Evolutionary conservation across 2,329 filamentous ascomycete genomes (phyloP).

Genomic region (Fusarium nurragi): DNA sequence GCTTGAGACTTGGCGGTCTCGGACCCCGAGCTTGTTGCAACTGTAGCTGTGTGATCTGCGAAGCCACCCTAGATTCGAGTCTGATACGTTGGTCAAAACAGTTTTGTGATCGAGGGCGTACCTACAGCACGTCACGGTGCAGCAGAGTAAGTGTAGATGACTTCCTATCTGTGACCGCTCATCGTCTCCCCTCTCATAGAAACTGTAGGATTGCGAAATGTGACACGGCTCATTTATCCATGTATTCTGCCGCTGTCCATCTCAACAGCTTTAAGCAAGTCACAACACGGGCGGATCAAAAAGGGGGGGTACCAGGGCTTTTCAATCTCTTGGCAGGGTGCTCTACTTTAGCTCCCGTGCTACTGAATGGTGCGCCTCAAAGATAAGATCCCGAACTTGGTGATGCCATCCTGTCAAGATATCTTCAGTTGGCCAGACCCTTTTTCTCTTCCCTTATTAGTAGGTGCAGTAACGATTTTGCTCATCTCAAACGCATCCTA

Average conservation of each 20-base stretch:
- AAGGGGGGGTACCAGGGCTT: background rate
- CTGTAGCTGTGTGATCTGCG: slow-evolving; percentile 28
- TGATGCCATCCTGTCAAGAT: slow-evolving; percentile 40
- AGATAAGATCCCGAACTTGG: slow-evolving; percentile 35
- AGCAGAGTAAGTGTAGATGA: no score
- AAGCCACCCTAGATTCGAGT: slow-evolving; percentile 16
- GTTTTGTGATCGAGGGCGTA: background rate
- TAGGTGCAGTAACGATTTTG: background rate
- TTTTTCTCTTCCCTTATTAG: background rate
- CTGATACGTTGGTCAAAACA: slow-evolving; percentile 41
- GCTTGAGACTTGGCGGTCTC: slow-evolving; percentile 15
- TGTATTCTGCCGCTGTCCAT: background rate
- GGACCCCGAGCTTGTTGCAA: slow-evolving; percentile 26
- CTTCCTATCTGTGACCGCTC: no score
- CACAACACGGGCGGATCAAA: background rate
- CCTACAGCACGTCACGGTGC: background rate
- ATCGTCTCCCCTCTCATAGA: no score
- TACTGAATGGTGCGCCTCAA: slow-evolving; percentile 28
- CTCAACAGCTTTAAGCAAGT: background rate
- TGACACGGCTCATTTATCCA: slow-evolving; percentile 8
- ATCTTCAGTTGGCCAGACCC: slow-evolving; percentile 20
- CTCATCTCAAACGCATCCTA: slow-evolving; percentile 1
- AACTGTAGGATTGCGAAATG: background rate
- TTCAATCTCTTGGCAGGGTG: background rate
- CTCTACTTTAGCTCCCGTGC: slow-evolving; percentile 19